Evolutionary conservation across 345 rosid species (phyloP), one percentile per base, ranked within the genome.

Genomic region (Aurinia saxatilis): DNA sequence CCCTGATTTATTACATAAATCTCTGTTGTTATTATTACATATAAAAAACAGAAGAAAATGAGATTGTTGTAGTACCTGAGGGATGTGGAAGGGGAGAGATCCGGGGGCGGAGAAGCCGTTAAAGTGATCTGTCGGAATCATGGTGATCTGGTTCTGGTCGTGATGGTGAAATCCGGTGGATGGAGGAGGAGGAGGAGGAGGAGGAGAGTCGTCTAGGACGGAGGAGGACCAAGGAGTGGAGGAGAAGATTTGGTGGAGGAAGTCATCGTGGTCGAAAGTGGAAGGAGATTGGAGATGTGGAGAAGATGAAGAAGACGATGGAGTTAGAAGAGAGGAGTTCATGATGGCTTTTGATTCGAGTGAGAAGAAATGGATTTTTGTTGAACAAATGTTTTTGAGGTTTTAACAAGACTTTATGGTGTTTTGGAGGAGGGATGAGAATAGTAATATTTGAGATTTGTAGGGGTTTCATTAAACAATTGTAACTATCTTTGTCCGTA

Each of bases 221-320:
- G 63, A 57, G 6, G 70, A 71, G 9, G 75, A 77, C 17, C 91
- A 75, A 49, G 95, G 84, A 58, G 83, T 53, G 29, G 82, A 45
- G 41, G 96, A 84, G 56, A 86, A 81, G 81, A 88, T 82, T 65
- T 88, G 91, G 13, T 84, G 86, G 9, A 88, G 84, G 77, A 91
- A 88, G 62, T 85, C 98, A 55, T 87, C 95, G 46, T 78, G 79
- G 50, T 70, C 74, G 30, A 68, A 68, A 5, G 55, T 68, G 7
- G 73, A 38, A 2, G 67, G 67, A 35, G 73, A 52, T 7, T 68
- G 73, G 13, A 70, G 63, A 46, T 60, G 74, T 3, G 68, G 36
- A n/a, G 73, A 68, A 37, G 73, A 46, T 7, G 67, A 63, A 36
- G 73, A 60, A 16, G 73, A 68, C 0, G 73, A 60, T 29, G 68